Evolutionary conservation across 208 protist species (phyloP).

Genomic region (Leishmania guyanensis): DNA sequence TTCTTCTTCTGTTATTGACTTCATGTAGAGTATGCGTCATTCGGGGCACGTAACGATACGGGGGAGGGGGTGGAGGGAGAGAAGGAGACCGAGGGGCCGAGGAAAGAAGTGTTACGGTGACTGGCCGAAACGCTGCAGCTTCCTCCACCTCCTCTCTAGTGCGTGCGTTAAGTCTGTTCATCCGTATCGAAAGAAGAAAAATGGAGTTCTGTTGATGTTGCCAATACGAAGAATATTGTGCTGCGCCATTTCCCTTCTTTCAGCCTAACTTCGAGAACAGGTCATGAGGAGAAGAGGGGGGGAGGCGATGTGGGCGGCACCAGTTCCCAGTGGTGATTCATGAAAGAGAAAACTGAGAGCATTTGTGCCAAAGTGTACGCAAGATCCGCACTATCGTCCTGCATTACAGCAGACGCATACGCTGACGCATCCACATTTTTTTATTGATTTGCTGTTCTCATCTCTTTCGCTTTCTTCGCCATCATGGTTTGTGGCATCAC

Average conservation of each 20-base stretch:
- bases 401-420: too few species aligned
- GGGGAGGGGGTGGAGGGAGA: background rate
- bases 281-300: background rate
- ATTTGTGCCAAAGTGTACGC: background rate
- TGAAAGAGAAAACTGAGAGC: background rate
- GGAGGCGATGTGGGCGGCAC: background rate
- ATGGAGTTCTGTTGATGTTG: background rate
- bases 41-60: background rate
- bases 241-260: background rate
- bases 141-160: background rate
- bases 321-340: background rate
- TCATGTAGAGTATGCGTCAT: constrained; percentile 1
- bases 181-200: too few species aligned
- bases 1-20: background rate
- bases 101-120: background rate
- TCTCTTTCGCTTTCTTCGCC: background rate
- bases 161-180: background rate
- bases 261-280: background rate
- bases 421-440: background rate
- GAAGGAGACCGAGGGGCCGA: background rate
- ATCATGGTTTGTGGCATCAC: background rate
- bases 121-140: background rate
- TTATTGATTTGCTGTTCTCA: background rate
- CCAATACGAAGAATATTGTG: background rate
- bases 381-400: background rate